Percentiles rank a stretch among this genome's conserved stretches.
phyloP scores from a whole-genome alignment of 805 yeast genomes.

The Candida xiaguanensis region DNA sequence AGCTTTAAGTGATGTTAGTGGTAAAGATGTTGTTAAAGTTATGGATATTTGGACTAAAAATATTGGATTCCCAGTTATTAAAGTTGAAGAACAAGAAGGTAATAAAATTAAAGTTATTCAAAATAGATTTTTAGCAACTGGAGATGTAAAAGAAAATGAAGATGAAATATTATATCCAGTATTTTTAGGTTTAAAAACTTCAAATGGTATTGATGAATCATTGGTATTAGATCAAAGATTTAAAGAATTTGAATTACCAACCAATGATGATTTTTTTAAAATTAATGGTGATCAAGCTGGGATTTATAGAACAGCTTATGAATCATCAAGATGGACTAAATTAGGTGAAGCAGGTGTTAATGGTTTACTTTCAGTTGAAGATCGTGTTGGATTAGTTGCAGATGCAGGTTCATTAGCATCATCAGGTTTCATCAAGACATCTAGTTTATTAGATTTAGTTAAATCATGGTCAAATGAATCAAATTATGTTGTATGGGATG shows the following conservation, averaged over 20 bases:
- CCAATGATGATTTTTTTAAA: slow-evolving; percentile 53
- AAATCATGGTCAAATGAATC: slow-evolving; percentile 57
- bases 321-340: slow-evolving; percentile 64
- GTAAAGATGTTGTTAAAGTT: slow-evolving; percentile 65
- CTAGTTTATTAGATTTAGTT: slow-evolving; percentile 56
- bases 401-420: slow-evolving; percentile 70
- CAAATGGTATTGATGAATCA: slow-evolving; percentile 57
- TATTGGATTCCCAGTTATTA: slow-evolving; percentile 72
- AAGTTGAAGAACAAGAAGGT: slow-evolving; percentile 54
- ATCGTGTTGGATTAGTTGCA: slow-evolving; percentile 76
- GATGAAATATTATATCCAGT: slow-evolving; percentile 67
- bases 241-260: slow-evolving; percentile 37
- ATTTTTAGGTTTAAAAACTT: slow-evolving; percentile 61
- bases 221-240: slow-evolving; percentile 47
- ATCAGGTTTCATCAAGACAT: slow-evolving; percentile 65
- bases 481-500: slow-evolving; percentile 67
- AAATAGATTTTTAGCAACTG: slow-evolving; percentile 71
- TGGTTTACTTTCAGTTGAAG: slow-evolving; percentile 65
- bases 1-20: slow-evolving; percentile 64
- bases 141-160: slow-evolving; percentile 73
- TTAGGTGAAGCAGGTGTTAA: slow-evolving; percentile 59
- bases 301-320: slow-evolving; percentile 69
- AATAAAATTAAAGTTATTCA: slow-evolving; percentile 57
- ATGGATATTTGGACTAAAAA: slow-evolving; percentile 82
- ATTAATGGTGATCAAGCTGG: slow-evolving; percentile 73